Evolutionary conservation across 2,329 filamentous ascomycete genomes (phyloP), one percentile per base, ranked within the genome.

Genomic region (Didymella glomerata): DNA sequence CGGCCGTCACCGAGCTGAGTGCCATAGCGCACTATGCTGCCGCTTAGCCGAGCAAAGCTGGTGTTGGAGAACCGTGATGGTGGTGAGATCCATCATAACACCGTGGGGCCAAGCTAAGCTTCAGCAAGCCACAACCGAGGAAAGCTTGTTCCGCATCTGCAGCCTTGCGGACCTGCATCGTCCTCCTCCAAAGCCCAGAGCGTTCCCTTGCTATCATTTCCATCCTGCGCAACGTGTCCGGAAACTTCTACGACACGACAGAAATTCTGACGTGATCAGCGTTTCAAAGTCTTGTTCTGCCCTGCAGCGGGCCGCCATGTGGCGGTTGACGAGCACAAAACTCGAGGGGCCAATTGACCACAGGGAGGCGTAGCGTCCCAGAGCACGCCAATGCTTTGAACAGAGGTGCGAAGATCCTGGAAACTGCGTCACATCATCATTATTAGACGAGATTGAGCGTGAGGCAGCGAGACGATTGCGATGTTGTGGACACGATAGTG

Each of bases 51-150:
- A 22, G 4, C 22, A 2, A 5, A 16, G 28, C 1, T 30, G 41
- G 30, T 30, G 13, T 30, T 38, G 47, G 20, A 46, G 42, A 41
- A 46, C 24, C 38, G 47, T 48, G 54, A 47, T 57, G 42, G 48
- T 57, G 54, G 41, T 48, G 42, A 47, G 48, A 34, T 34, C 25
- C 34, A 34, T 53, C 41, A 28, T 25, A 8, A 10, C 22, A 38
- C 11, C 47, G 48, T 51, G 54, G 54, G 54, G 41, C 48, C 11
- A 48, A 36, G 54, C 54, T 36, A 51, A 57, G 41, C 27, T 41
- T 42, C 34, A 42, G n/a, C 52, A 54, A 54, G 52, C 52, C 44
- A 48, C 48, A 57, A 34, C 54, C 54, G 42, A 32, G 54, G 42
- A 50, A 57, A 52, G 54, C 54, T 57, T 57, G 42, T 47, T 16